Evolutionary conservation across 352 stramenopile species (phyloP), one percentile per base, ranked within the genome.

Genomic region (Phytopythium kandeliae): DNA sequence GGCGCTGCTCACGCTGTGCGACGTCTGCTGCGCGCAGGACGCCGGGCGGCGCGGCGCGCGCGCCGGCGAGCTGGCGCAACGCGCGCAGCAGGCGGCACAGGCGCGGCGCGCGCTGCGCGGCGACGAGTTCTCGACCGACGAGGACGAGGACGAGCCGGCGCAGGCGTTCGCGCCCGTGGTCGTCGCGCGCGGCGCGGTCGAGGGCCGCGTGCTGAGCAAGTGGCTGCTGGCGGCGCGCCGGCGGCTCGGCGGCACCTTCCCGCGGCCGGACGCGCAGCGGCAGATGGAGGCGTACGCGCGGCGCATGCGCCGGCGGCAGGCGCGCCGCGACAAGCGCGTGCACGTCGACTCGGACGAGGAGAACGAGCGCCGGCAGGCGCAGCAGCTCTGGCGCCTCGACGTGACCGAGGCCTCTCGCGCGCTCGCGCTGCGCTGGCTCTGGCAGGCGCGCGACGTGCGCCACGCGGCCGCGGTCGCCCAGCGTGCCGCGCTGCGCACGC

Each of bases 281-380:
- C 68, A 97, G 57, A 98, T 97, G 80, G 86, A 98, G 62, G 62
- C 60, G 19, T 98, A 98, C 58, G 90, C 96, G 4, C 86, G 97
- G 60, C 83, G 78, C 49, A 94, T 98, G 71, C 89, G 89, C 13
- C 65, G 71, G 12, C 74, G 77, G 50, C 77, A 83, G 33, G 70
- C 65, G 2, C 74, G 78, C 36, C 83, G 74, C 33, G 76, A 74
- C 50, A 86, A 86, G 62, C 64, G 62, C 22, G 66, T 57, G 36
- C 79, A 87, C 37, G 63, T 86, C 0, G 75, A 89, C 54, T 90
- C 78, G 33, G 75, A 90, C 58, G 74, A 89, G 30, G 78, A 90
- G 53, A 70, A 76, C 34, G 66, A 82, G 41, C 83, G 65, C 24
- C 48, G 72, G 22, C 67, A 88, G 56, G 45, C 30, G 16, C 26